phyloP scores from a whole-genome alignment of 163 green algal genomes.

The Scenedesmus sp. region DNA sequence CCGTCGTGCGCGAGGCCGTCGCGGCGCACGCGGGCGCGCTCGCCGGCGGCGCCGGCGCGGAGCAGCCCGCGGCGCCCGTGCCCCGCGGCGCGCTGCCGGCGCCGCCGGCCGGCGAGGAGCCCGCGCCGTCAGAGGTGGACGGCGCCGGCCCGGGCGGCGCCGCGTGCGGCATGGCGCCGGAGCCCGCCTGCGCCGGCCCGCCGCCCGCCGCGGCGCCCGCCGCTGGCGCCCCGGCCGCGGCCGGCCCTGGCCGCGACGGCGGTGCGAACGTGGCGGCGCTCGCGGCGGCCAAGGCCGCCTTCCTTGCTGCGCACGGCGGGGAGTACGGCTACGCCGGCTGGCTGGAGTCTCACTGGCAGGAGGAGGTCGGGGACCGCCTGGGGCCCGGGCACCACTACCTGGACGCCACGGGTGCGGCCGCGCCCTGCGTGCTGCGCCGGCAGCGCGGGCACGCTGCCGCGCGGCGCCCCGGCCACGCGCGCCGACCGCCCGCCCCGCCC shows the following conservation, averaged over 20 bases:
- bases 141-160: neutral
- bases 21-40: neutral
- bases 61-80: neutral
- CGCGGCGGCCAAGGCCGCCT: slow-evolving; percentile 3
- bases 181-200: neutral
- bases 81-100: neutral
- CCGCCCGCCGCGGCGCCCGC: neutral
- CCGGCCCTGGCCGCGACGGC: neutral
- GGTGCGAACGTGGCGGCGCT: neutral
- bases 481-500: neutral
- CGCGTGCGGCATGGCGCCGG: neutral
- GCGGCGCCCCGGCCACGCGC: neutral
- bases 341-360: slow-evolving; percentile 19
- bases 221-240: neutral
- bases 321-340: slow-evolving; percentile 23
- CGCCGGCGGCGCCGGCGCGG: neutral
- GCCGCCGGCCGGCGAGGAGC: neutral
- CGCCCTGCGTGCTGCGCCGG: neutral
- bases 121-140: neutral
- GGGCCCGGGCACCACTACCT: neutral
- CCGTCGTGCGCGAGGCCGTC: slow-evolving; percentile 7
- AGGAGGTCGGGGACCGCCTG: slow-evolving; percentile 12
- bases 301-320: neutral
- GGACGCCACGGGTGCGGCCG: slow-evolving; percentile 7
- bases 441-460: neutral